Evolutionary conservation across 1,284 basidiomycete species (phyloP).

Genomic region (Austroboletus rostrupii): DNA sequence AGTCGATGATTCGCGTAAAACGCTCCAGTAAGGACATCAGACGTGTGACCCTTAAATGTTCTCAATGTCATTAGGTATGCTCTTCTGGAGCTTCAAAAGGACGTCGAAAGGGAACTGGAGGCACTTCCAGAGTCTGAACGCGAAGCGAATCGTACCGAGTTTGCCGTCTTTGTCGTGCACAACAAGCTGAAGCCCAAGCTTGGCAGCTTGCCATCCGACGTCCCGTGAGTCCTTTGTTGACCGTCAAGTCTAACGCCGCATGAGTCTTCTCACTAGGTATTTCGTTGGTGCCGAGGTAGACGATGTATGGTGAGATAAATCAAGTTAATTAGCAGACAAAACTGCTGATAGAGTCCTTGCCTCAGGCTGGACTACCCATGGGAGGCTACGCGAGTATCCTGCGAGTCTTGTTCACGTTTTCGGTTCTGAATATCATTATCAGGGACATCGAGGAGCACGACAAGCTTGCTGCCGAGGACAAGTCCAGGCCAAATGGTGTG

Average conservation of each 20-base stretch:
- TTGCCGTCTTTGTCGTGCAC: slow-evolving; percentile 92
- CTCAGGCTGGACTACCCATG: slow-evolving; percentile 81
- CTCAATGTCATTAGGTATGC: slow-evolving; percentile 63
- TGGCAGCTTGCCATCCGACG: slow-evolving; percentile 62
- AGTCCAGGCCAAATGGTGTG: slow-evolving; percentile 14
- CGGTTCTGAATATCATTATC: slow-evolving; percentile 6
- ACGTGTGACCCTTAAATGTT: slow-evolving; percentile 3
- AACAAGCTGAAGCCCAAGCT: slow-evolving; percentile 89
- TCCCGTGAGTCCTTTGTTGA: slow-evolving; percentile 47
- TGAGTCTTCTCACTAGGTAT: slow-evolving; percentile 46
- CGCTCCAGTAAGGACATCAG: slow-evolving; percentile 58
- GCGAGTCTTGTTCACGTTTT: slow-evolving; percentile 13
- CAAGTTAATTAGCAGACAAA: slow-evolving; percentile 7
- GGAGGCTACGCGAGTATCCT: slow-evolving; percentile 63
- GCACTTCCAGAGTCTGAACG: slow-evolving; percentile 66
- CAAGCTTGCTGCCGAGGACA: slow-evolving; percentile 46
- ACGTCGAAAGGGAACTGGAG: slow-evolving; percentile 74
- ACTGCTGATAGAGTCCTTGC: slow-evolving; percentile 9
- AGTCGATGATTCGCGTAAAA: slow-evolving; percentile 91
- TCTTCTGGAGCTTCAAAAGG: slow-evolving; percentile 79
- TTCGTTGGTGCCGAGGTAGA: slow-evolving; percentile 64
- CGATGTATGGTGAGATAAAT: slow-evolving; percentile 52
- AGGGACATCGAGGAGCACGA: slow-evolving; percentile 82
- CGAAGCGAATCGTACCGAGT: slow-evolving; percentile 71
- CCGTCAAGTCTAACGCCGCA: background rate